phyloP scores from a whole-genome alignment of 2,329 filamentous ascomycete genomes.

The Fusarium buxicola region DNA sequence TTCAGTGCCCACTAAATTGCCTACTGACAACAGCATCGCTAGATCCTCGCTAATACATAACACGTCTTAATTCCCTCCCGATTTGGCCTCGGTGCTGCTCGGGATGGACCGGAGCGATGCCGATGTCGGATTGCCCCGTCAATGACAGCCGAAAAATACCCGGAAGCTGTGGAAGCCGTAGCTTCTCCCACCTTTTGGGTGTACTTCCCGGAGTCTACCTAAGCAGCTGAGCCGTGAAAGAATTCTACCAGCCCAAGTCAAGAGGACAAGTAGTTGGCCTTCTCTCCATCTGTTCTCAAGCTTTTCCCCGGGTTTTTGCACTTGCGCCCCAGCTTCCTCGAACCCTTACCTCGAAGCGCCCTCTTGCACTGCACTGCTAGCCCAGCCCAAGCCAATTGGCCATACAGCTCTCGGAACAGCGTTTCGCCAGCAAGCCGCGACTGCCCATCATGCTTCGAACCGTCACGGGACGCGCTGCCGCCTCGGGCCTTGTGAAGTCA shows the following conservation, averaged over 20 bases:
- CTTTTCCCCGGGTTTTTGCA: conserved; percentile 10
- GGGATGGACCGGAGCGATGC: no score
- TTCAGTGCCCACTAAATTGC: no score
- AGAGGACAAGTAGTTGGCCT: conserved; percentile 19
- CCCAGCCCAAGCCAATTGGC: conserved; percentile 32
- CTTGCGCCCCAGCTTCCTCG: conserved; percentile 12
- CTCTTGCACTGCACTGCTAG: conserved; percentile 6
- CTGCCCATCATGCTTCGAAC: conserved; percentile 45
- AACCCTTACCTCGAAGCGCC: conserved; percentile 5
- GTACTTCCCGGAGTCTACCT: conserved; percentile 10
- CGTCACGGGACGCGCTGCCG: conserved; percentile 44
- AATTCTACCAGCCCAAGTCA: conserved; percentile 31
- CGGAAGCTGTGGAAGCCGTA: conserved; percentile 23
- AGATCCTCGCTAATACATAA: no score
- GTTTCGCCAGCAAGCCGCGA: conserved; percentile 29
- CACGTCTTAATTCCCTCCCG: no score
- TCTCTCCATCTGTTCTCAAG: no score
- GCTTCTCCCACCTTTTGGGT: conserved; percentile 16
- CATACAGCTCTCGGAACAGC: conserved; percentile 22
- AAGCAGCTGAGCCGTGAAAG: conserved; percentile 27
- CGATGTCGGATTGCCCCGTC: no score
- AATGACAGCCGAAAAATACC: conserved; percentile 34
- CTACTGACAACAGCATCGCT: no score
- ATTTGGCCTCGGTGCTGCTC: no score
- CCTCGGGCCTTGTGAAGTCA: conserved; percentile 42